Evolutionary conservation across 2,329 filamentous ascomycete species (phyloP), one percentile per base, ranked within the genome.

Genomic region (Diatrype stigma): DNA sequence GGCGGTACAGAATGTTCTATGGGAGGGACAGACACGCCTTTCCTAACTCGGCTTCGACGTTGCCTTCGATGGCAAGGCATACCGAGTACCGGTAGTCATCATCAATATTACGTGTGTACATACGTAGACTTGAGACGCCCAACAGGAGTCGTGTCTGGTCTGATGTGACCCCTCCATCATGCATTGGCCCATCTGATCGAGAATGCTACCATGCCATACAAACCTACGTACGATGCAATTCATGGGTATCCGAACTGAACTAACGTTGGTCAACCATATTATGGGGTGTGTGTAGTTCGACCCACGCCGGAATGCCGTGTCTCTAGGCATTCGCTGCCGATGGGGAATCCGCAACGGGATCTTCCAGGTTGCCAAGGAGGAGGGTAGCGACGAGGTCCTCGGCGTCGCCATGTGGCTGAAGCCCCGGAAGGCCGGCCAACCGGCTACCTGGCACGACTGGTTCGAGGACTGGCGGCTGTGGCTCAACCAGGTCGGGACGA

Each of bases 361-460:
- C 35, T 87, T 89, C 69, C 80, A 86, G 58, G 83, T 89, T 52
- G 84, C 84, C 10, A 87, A 84, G 67, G 81, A 86, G 59, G 70
- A 75, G 3, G 70, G 73, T 0, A 68, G 63, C 47, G 70, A 74
- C 38, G 77, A 79, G 51, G 77, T 89, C 34, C 75, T 89, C 26
- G 87, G 87, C 10, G 83, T 88, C 22, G 82, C 85, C 51, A 89
- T 87, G 79, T 90, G 87, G 87, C 72, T 88, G 48, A 77, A 77
- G 1, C 86, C 86, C 0, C 74, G 73, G 14, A 70, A 70, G 0
- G 64, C 72, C 0, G 70, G 66, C 4, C 63, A 75, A 45, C 73
- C 76, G 16, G 70, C 78, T 42, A 78, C 75, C 6, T 89, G 85
- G 85, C 68, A 72, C 22, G 75, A 82, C 46, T 88, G 83, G 77